Evolutionary conservation across 352 stramenopile species (phyloP), one percentile per base, ranked within the genome.

Genomic region (Aphanomyces cochlioides): DNA sequence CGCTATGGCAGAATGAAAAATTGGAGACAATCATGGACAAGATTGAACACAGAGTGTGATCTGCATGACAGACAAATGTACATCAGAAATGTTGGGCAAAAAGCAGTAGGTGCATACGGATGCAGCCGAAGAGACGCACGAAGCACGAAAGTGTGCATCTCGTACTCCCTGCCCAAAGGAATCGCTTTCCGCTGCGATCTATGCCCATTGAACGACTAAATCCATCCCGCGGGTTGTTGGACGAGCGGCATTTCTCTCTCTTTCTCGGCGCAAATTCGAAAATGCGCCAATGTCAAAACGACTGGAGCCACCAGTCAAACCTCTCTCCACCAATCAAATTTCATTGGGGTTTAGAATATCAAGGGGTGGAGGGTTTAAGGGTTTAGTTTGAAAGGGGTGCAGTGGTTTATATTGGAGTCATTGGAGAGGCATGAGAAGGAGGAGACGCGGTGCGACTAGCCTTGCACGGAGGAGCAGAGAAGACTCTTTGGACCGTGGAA

Each of bases 1-100:
- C 10, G 15, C 28, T 70, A 13, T 70, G 40, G 64, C 64, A 70
- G 64, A 70, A 47, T 64, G 64, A 70, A 70, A 70, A 70, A 70
- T 70, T 70, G 64, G 54, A 70, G 47, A 63, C 64, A 70, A 70
- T 64, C 64, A 70, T 61, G 45, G 64, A 40, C 7, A 70, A 4
- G 64, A 64, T 70, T 70, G 64, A 70, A 70, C 45, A 70, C 64
- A 70, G 64, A 70, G 64, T 70, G 64, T 70, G 53, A 70, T 70
- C 64, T 70, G 64, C 64, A 58, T 5, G 54, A 19, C 13, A 61
- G 54, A 28, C 13, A 58, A 17, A 53, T 53, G 13, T 53, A 53
- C 45, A 19, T 64, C 13, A 37, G 13, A 61, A 7, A 47, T 70
- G 54, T 70, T 13, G 47, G 43, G 19, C 21, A 70, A 17, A 47